These are phyloP conservation scores for Lactuca sativa DNA, from an alignment of 129 eudicot genomes.

Conservation along the genomic window DNA sequence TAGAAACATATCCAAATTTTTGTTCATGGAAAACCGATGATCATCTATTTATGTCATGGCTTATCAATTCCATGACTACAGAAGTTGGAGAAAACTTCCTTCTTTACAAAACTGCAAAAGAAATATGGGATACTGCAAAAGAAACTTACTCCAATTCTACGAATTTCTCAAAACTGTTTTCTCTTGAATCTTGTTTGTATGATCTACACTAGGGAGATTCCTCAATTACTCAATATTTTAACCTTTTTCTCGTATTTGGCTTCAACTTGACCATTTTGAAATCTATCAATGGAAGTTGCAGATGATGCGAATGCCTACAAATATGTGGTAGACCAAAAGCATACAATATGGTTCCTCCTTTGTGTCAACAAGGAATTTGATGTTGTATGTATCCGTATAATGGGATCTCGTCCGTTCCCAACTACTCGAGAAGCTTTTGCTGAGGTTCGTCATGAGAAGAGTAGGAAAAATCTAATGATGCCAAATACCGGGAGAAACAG, in stretches of 20 bases:
- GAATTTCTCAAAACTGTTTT: conserved; percentile 4
- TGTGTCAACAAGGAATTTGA: neutral
- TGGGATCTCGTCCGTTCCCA: neutral
- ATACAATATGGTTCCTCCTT: neutral
- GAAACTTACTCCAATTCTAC: conserved; percentile 3
- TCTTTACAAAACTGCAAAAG: conserved; percentile 2
- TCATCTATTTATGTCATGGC: conserved; percentile 16
- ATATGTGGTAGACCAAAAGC: neutral
- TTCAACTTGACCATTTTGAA: conserved; percentile 8
- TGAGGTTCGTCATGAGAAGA: conserved; percentile 11
- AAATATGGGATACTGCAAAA: conserved; percentile 1
- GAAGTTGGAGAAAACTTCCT: conserved; percentile 13
- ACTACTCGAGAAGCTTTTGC: conserved; percentile 12
- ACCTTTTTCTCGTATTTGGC: neutral
- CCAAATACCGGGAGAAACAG: neutral
- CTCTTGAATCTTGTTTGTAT: neutral
- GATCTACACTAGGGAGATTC: conserved; percentile 9
- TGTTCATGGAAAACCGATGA: neutral
- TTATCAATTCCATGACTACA: conserved; percentile 14
- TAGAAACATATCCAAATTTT: neutral
- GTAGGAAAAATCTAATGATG: neutral
- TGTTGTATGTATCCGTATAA: neutral
- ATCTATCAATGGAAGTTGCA: neutral
- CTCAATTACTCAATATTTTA: neutral
- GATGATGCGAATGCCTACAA: neutral